Evolutionary conservation across 176 grass and related monocot genomes (phyloP).

Genomic region (Zizania latifolia): DNA sequence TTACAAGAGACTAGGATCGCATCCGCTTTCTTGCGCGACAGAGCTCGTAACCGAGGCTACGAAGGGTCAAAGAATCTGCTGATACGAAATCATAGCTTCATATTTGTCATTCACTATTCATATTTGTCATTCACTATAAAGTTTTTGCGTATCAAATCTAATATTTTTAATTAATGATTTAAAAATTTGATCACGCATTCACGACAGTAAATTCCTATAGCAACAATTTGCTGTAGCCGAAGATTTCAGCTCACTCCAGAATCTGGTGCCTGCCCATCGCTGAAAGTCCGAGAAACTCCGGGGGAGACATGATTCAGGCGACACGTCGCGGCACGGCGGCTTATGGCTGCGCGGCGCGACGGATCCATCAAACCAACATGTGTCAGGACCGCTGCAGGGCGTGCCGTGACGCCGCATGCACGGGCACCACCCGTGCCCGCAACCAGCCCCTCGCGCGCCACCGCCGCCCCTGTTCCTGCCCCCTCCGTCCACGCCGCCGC

Average conservation of each 20-base stretch:
- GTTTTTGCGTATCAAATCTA: no score
- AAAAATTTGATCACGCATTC: no score
- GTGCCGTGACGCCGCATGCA: not conserved
- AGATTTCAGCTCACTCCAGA: not conserved
- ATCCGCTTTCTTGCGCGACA: no score
- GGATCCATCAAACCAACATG: not conserved
- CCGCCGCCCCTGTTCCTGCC: not conserved
- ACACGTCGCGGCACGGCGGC: not conserved
- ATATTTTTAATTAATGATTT: no score
- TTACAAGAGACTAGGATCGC: no score
- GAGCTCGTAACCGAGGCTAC: no score
- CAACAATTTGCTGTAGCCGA: not conserved
- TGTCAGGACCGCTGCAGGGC: not conserved
- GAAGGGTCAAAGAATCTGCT: no score
- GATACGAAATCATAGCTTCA: no score
- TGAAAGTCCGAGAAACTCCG: not conserved
- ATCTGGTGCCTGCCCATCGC: not conserved
- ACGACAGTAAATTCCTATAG: no score
- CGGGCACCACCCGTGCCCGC: not conserved
- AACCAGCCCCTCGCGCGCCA: not conserved
- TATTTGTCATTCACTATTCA: no score
- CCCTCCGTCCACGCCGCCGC: no score
- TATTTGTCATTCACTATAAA: no score
- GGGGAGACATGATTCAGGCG: not conserved
- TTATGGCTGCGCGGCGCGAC: not conserved